Evolutionary conservation across 257 asterid genomes (phyloP).

Genomic region (Verbascum thapsus): DNA sequence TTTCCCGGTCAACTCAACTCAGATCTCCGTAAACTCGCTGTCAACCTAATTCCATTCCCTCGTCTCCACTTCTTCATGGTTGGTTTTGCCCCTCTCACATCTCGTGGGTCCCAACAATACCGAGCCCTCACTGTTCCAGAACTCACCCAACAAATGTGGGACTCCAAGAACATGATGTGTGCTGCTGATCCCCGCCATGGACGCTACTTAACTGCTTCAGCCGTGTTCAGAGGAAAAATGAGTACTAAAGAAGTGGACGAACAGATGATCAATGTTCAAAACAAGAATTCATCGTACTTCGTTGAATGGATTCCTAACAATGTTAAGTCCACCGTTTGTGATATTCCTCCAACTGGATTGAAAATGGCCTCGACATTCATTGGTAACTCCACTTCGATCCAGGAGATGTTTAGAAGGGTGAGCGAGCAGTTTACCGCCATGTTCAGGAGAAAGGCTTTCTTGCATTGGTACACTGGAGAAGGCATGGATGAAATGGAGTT

Average conservation of each 20-base stretch:
- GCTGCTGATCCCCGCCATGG: conserved; percentile 51
- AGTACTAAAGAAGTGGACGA: conserved; percentile 53
- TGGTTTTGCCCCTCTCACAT: conserved; percentile 50
- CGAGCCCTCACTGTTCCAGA: conserved; percentile 50
- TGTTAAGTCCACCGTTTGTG: conserved; percentile 49
- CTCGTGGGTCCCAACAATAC: conserved; percentile 56
- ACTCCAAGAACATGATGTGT: conserved; percentile 49
- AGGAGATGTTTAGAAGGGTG: conserved; percentile 53
- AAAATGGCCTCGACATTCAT: conserved; percentile 51
- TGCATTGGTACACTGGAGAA: conserved; percentile 60
- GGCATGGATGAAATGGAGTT: conserved; percentile 63
- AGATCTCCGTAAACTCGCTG: conserved; percentile 53
- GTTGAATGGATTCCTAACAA: conserved; percentile 55
- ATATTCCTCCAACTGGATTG: conserved; percentile 44
- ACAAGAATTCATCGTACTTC: conserved; percentile 49
- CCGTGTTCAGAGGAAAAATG: conserved; percentile 54
- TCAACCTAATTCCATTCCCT: conserved; percentile 50
- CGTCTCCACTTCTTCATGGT: conserved; percentile 54
- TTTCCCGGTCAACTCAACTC: conserved; percentile 53
- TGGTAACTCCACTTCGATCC: conserved; percentile 51
- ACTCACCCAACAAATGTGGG: conserved; percentile 57
- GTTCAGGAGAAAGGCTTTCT: conserved; percentile 55
- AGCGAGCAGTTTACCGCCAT: conserved; percentile 54
- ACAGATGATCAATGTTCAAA: conserved; percentile 50
- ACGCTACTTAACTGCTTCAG: conserved; percentile 49